A percentile compares a stretch with the other conserved stretches of the same genome.
Evolutionary conservation across 1,139 yeast species (phyloP).

Genomic region (Candida labiduridarum): DNA sequence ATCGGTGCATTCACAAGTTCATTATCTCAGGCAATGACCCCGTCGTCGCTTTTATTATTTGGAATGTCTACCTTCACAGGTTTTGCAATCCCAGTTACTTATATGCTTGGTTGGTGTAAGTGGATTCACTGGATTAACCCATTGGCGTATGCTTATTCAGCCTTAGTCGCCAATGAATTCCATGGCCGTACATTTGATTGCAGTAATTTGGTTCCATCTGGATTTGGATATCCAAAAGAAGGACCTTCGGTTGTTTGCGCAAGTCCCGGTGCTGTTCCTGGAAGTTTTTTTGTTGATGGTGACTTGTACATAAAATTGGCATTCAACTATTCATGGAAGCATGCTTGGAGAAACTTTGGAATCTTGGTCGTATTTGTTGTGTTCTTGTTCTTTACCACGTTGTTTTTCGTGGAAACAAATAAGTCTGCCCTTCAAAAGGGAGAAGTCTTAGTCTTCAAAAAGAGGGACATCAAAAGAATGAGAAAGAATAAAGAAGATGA

Average conservation of each 20-base stretch:
- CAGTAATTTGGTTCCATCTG: constrained; percentile 48
- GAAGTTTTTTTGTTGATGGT: constrained; percentile 57
- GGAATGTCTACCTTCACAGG: constrained; percentile 61
- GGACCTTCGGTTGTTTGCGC: constrained; percentile 51
- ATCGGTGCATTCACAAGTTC: constrained; percentile 60
- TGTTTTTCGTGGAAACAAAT: constrained; percentile 62
- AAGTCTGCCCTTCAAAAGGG: constrained; percentile 83
- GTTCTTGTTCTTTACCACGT: constrained; percentile 57
- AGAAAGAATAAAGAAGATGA: constrained; percentile 10
- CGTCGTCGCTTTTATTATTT: constrained; percentile 58
- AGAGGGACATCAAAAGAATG: constrained; percentile 13
- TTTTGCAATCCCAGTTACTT: constrained; percentile 57
- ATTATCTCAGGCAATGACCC: constrained; percentile 62
- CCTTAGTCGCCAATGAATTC: constrained; percentile 58
- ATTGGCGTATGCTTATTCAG: constrained; percentile 56
- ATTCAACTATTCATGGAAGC: constrained; percentile 52
- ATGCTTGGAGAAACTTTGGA: constrained; percentile 87
- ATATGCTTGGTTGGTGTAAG: constrained; percentile 65
- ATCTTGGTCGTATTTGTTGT: constrained; percentile 58
- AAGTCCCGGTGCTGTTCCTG: constrained; percentile 65
- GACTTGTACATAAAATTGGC: constrained; percentile 51
- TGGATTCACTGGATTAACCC: constrained; percentile 66
- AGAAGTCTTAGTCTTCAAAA: constrained; percentile 66
- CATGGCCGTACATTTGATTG: constrained; percentile 53
- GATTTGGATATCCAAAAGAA: constrained; percentile 41